Conservation (phyloP, 2,329 filamentous ascomycete species). For the Microdochium paspali region DNA sequence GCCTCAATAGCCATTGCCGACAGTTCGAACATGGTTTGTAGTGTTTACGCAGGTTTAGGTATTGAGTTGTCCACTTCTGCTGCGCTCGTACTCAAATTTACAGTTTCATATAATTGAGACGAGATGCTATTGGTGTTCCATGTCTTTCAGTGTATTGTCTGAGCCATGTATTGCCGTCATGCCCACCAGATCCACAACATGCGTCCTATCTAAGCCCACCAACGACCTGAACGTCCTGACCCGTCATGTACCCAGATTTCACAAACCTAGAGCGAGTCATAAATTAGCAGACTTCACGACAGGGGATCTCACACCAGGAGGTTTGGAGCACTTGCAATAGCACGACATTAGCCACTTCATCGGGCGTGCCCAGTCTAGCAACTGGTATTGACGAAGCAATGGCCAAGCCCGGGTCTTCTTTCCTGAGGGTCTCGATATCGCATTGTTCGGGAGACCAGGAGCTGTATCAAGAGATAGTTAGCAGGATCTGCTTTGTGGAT, state of each 20-base stretch:
- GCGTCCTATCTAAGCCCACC: slow-evolving; percentile 6
- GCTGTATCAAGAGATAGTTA: slow-evolving; percentile 9
- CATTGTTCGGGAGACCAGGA: slow-evolving; percentile 16
- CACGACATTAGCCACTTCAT: slow-evolving; percentile 24
- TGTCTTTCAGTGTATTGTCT: no score
- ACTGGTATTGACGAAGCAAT: slow-evolving; percentile 23
- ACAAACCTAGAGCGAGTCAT: slow-evolving; percentile 14
- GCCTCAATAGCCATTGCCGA: no score
- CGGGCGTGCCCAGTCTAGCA: slow-evolving; percentile 20
- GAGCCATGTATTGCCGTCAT: no score
- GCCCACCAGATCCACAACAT: no score
- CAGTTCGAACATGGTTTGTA: no score
- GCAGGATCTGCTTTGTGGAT: no score
- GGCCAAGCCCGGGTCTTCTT: slow-evolving; percentile 21
- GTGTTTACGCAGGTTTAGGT: no score
- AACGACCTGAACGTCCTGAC: slow-evolving; percentile 7
- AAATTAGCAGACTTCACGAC: background rate
- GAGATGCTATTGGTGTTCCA: no score
- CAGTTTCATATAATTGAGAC: no score
- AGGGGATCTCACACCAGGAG: background rate
- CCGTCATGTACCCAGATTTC: slow-evolving; percentile 18
- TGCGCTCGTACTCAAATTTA: no score
- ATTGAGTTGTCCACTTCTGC: no score
- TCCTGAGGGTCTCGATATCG: slow-evolving; percentile 18
- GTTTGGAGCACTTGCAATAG: slow-evolving; percentile 17